Percentiles rank a stretch among this genome's conserved stretches.
These are phyloP conservation scores for Irpex rosettiformis DNA, from an alignment of 1,284 basidiomycete genomes.

Conservation along the genomic window DNA sequence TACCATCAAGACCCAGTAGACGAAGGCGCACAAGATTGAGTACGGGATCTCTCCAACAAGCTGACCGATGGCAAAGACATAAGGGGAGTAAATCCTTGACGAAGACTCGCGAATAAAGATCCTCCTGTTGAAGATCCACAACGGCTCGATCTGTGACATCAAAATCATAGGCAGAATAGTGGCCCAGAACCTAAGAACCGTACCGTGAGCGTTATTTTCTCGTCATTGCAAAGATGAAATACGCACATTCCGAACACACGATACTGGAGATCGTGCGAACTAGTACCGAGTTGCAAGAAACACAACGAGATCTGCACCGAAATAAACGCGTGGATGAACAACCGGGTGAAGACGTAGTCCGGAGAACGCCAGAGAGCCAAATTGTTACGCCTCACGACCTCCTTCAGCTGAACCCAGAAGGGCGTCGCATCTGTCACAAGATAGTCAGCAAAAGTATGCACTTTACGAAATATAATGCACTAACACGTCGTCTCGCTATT, in stretches of 20 bases:
- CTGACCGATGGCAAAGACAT: constrained; percentile 82
- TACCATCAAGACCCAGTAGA: constrained; percentile 80
- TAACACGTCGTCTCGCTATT: constrained; percentile 27
- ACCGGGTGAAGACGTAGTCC: constrained; percentile 79
- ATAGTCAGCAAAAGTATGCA: too few relatives aligned
- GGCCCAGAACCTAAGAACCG: constrained; percentile 55
- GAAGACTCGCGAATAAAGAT: constrained; percentile 74
- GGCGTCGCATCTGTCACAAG: constrained; percentile 66
- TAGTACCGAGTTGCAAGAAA: constrained; percentile 75
- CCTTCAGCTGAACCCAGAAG: constrained; percentile 76
- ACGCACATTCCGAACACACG: constrained; percentile 71
- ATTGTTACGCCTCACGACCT: constrained; percentile 74
- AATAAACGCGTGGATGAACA: constrained; percentile 77
- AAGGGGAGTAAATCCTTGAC: constrained; percentile 74
- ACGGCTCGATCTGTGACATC: constrained; percentile 79
- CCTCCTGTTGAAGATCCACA: constrained; percentile 80
- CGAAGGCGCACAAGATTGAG: constrained; percentile 65
- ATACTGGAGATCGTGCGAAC: constrained; percentile 77
- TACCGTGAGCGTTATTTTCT: constrained; percentile 7
- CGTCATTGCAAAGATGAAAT: constrained; percentile 5
- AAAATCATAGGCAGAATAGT: constrained; percentile 73
- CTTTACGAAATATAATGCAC: constrained; percentile 9
- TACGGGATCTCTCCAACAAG: constrained; percentile 83
- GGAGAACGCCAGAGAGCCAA: constrained; percentile 80
- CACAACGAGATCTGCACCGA: constrained; percentile 81